phyloP scores from a whole-genome alignment of 2,329 filamentous ascomycete species.

The Dryadomyces quercus-mongolicae region DNA sequence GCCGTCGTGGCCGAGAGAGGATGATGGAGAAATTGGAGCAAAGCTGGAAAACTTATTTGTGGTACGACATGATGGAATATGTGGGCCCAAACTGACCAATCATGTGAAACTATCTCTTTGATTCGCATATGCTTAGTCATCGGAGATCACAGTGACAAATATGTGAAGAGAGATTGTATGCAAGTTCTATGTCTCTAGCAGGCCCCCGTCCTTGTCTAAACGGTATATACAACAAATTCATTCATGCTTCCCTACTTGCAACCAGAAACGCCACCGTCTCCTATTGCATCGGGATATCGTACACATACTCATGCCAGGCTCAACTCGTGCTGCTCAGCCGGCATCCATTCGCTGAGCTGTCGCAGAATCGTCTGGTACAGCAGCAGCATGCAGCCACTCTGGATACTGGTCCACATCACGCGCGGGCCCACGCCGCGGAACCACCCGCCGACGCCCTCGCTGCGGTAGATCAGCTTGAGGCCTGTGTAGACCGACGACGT shows the following conservation, averaged over 20 bases:
- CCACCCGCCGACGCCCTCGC: conserved; percentile 79
- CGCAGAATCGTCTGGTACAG: conserved; percentile 82
- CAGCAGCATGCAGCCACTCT: conserved; percentile 93
- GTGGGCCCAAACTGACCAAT: neutral
- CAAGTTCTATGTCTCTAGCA: neutral
- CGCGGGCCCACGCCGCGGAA: conserved; percentile 91
- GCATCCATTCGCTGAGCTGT: conserved; percentile 49
- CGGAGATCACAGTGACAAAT: no score
- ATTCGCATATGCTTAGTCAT: neutral
- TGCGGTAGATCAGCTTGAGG: conserved; percentile 75
- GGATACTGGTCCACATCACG: conserved; percentile 92
- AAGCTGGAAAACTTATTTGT: neutral
- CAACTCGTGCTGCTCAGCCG: conserved; percentile 14
- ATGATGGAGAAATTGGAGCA: neutral
- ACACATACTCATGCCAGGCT: neutral
- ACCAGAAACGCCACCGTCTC: neutral
- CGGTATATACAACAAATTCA: neutral
- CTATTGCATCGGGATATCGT: neutral
- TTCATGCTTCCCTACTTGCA: neutral
- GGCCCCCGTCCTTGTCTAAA: neutral
- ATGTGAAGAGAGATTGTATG: neutral
- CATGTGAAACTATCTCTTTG: neutral
- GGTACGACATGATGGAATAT: neutral
- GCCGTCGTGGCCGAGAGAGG: no score
- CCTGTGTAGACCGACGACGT: conserved; percentile 84